A percentile compares a stretch with the other conserved stretches of the same genome.
These are phyloP conservation scores for Xylaria scruposa DNA, from an alignment of 495 filamentous ascomycete genomes.

Conservation along the genomic window DNA sequence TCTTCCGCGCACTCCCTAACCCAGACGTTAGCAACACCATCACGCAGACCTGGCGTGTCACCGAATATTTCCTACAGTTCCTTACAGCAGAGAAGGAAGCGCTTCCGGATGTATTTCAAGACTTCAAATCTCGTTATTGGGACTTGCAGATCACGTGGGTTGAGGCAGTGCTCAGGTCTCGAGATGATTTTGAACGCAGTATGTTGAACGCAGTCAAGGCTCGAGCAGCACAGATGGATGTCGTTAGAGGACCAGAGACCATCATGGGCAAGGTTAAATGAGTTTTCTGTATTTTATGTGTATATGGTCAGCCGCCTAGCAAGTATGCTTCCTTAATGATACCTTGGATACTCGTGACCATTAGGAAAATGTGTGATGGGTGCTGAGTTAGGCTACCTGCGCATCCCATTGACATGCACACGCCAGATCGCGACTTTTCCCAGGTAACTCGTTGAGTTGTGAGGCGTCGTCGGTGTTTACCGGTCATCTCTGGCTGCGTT, in stretches of 20 bases:
- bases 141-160: slow-evolving; percentile 95
- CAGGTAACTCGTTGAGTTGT: neutral
- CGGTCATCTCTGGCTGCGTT: neutral
- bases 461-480: neutral
- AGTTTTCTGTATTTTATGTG: slow-evolving; percentile 24
- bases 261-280: slow-evolving; percentile 90
- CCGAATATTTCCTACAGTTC: slow-evolving; percentile 78
- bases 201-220: slow-evolving; percentile 89
- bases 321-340: slow-evolving; percentile 23
- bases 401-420: neutral
- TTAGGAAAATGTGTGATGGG: neutral
- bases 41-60: slow-evolving; percentile 90
- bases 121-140: slow-evolving; percentile 88
- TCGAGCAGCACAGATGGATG: slow-evolving; percentile 80
- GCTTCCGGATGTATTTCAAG: slow-evolving; percentile 77
- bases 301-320: slow-evolving; percentile 14
- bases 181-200: slow-evolving; percentile 92
- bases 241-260: slow-evolving; percentile 79
- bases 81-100: slow-evolving; percentile 76
- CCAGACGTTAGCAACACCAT: slow-evolving; percentile 61
- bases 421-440: neutral
- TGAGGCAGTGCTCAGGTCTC: slow-evolving; percentile 82
- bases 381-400: neutral
- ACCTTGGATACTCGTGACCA: slow-evolving; percentile 17
- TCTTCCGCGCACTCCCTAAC: slow-evolving; percentile 63